A percentile compares a stretch with the other conserved stretches of the same genome.
phyloP scores from a whole-genome alignment of 441 rosid species.

The Croton setiger region DNA sequence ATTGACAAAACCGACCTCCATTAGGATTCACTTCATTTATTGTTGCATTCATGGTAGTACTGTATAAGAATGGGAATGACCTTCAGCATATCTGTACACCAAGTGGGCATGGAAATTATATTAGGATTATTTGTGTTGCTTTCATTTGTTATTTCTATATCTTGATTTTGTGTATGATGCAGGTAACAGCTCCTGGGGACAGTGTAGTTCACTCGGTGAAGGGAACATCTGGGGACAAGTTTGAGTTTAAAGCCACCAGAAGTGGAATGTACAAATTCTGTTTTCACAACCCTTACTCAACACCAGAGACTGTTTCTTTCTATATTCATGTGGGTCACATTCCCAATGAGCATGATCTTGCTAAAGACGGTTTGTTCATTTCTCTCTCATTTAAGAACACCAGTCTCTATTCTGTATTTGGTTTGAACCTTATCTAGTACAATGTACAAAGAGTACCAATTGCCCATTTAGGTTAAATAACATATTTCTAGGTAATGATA shows the following conservation, averaged over 20 bases:
- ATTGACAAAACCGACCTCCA: background rate
- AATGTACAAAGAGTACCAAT: background rate
- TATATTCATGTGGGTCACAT: conserved; percentile 93
- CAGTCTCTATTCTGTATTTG: background rate
- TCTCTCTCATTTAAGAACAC: background rate
- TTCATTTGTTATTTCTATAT: background rate
- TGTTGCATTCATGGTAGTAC: background rate
- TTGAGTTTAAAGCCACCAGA: conserved; percentile 76
- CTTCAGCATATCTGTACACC: too few species aligned
- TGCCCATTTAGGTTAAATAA: conserved; percentile 8
- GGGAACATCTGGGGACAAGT: conserved; percentile 91
- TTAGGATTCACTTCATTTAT: background rate
- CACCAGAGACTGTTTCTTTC: conserved; percentile 91
- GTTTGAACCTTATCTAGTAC: conserved; percentile 5
- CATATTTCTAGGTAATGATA: background rate
- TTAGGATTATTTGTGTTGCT: conserved; percentile 1
- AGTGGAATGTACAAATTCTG: conserved; percentile 94
- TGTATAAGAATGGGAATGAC: background rate
- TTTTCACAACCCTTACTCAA: conserved; percentile 80
- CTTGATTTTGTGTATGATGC: conserved; percentile 11
- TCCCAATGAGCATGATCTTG: conserved; percentile 78
- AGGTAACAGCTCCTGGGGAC: conserved; percentile 80
- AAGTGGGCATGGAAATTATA: background rate
- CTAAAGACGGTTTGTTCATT: conserved; percentile 70
- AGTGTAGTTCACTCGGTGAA: conserved; percentile 51